Conservation (phyloP, 2,329 filamentous ascomycete species). For the Tolypocladium nubicola region DNA sequence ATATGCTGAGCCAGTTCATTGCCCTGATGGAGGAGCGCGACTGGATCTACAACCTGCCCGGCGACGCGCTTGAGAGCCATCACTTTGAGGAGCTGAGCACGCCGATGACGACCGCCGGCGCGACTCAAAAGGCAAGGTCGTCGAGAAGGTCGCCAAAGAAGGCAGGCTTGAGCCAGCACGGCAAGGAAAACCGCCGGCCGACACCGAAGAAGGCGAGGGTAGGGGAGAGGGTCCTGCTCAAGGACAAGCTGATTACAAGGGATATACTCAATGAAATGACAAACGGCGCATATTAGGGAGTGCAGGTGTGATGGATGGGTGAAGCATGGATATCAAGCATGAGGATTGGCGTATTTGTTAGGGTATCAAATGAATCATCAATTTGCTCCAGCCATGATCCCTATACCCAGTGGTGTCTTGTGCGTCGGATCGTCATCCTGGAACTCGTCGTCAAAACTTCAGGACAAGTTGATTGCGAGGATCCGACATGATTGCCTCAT, state of each 20-base stretch:
- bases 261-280: constrained; percentile 69
- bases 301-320: background rate
- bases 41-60: constrained; percentile 72
- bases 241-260: constrained; percentile 56
- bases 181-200: constrained; percentile 35
- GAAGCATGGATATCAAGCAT: background rate
- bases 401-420: too few species aligned
- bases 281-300: constrained; percentile 24
- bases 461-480: too few species aligned
- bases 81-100: constrained; percentile 49
- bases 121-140: constrained; percentile 16
- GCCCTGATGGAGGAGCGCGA: constrained; percentile 61
- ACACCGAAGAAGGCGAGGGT: constrained; percentile 46
- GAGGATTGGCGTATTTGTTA: constrained; percentile 3
- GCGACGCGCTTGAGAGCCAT: constrained; percentile 55
- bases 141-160: constrained; percentile 16
- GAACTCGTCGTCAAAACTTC: too few species aligned
- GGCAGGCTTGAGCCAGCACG: constrained; percentile 9
- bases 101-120: constrained; percentile 29
- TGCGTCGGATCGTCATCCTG: too few species aligned
- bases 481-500: too few species aligned
- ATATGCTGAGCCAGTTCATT: constrained; percentile 70
- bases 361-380: constrained; percentile 3
- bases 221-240: constrained; percentile 51
- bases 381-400: too few species aligned